These are phyloP conservation scores for Tricholomella constricta DNA, from an alignment of 768 basidiomycete species.

Conservation along the genomic window DNA sequence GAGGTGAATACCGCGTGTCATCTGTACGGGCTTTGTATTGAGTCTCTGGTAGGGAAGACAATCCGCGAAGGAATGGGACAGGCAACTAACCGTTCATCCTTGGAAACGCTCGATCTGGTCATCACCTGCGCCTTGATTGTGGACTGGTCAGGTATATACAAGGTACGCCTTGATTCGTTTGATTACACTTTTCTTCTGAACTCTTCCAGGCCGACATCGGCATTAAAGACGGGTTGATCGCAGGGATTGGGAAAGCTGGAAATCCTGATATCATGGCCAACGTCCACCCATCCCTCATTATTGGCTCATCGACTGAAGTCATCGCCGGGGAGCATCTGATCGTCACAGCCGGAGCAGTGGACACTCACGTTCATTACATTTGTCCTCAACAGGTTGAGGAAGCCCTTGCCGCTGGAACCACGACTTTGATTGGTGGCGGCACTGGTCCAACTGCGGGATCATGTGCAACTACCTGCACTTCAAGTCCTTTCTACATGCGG, in stretches of 20 bases:
- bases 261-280: slow-evolving; percentile 92
- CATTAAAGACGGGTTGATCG: slow-evolving; percentile 78
- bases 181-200: background rate
- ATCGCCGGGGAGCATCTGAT: slow-evolving; percentile 96
- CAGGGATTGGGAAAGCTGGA: slow-evolving; percentile 94
- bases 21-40: background rate
- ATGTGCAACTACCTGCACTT: slow-evolving; percentile 93
- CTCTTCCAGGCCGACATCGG: slow-evolving; percentile 86
- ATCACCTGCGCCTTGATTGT: slow-evolving; percentile 95
- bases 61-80: slow-evolving; percentile 99
- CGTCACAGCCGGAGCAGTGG: slow-evolving; percentile 90
- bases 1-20: slow-evolving; percentile 50
- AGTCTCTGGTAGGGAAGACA: slow-evolving; percentile 65
- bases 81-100: slow-evolving; percentile 67
- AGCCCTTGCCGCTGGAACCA: slow-evolving; percentile 80
- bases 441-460: slow-evolving; percentile 92
- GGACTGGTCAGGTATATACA: slow-evolving; percentile 95
- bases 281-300: slow-evolving; percentile 69
- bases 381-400: slow-evolving; percentile 92
- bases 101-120: slow-evolving; percentile 81
- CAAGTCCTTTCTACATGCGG: slow-evolving; percentile 85
- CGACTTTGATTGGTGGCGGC: slow-evolving; percentile 95
- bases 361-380: slow-evolving; percentile 93
- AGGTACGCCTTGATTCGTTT: slow-evolving; percentile 47
- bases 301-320: slow-evolving; percentile 93